Evolutionary conservation across 2,329 filamentous ascomycete genomes (phyloP).

Genomic region (Phoma sp.): DNA sequence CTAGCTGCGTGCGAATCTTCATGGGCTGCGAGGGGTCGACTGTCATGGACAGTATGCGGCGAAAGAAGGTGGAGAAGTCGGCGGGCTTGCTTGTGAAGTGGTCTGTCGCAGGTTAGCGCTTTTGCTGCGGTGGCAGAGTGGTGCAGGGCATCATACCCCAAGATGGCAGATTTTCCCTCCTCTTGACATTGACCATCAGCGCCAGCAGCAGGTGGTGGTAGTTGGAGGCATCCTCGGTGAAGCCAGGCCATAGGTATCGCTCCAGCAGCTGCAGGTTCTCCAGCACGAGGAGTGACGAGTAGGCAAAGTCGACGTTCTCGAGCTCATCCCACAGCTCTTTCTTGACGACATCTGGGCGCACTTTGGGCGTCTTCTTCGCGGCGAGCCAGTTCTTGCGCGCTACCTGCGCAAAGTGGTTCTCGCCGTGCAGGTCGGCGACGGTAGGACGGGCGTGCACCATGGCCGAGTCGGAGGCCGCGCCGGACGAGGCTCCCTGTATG

Average conservation of each 20-base stretch:
- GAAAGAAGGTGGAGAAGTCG: conserved; percentile 89
- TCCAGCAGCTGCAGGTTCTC: conserved; percentile 93
- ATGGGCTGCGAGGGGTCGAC: conserved; percentile 60
- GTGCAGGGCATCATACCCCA: conserved; percentile 70
- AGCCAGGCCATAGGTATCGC: conserved; percentile 93
- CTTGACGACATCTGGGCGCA: conserved; percentile 82
- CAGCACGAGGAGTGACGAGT: conserved; percentile 78
- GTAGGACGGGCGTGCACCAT: conserved; percentile 61
- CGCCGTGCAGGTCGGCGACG: conserved; percentile 72
- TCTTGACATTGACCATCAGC: conserved; percentile 85
- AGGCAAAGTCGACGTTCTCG: conserved; percentile 79
- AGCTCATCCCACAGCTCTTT: conserved; percentile 86
- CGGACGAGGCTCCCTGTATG: conserved; percentile 14
- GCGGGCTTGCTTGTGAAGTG: conserved; percentile 77
- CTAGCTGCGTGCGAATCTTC: conserved; percentile 72
- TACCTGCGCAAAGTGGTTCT: conserved; percentile 69
- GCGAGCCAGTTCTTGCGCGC: conserved; percentile 88
- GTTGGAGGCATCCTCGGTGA: conserved; percentile 86
- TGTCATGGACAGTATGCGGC: conserved; percentile 85
- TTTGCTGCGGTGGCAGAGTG: conserved; percentile 4
- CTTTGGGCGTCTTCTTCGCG: conserved; percentile 66
- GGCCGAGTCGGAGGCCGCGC: conserved; percentile 29
- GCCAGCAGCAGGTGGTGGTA: conserved; percentile 88
- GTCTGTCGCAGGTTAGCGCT: conserved; percentile 57
- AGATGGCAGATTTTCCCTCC: conserved; percentile 81